Conservation (phyloP, 1,284 basidiomycete species). For the Trametes hirsuta region DNA sequence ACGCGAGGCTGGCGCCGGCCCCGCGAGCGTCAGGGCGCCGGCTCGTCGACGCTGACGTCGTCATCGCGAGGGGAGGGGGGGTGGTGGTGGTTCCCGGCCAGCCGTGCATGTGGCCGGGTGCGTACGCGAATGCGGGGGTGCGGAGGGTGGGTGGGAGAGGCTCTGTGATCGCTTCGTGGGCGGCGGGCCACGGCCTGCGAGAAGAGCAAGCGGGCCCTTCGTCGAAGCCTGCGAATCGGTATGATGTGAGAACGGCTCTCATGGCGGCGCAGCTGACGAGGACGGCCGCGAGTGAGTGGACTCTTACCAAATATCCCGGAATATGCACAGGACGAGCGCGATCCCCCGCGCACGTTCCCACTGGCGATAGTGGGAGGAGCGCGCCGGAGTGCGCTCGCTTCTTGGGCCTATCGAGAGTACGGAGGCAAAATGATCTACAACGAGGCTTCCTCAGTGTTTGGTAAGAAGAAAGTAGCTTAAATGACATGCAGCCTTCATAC, state of each 20-base stretch:
- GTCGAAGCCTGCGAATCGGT: slow-evolving; percentile 5
- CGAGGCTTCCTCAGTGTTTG: background rate
- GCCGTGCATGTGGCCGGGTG: background rate
- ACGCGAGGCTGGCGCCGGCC: background rate
- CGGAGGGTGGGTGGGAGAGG: slow-evolving; percentile 1
- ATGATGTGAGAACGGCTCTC: slow-evolving; percentile 14
- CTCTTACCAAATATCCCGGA: slow-evolving; percentile 11
- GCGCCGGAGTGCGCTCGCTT: background rate
- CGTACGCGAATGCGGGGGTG: background rate
- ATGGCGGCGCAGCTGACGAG: slow-evolving; percentile 7
- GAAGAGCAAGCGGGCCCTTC: background rate
- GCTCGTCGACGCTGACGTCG: background rate
- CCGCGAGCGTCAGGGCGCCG: background rate
- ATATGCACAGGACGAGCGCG: background rate
- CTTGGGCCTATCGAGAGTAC: background rate
- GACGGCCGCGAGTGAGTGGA: background rate
- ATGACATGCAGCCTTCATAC: background rate
- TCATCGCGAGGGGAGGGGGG: background rate
- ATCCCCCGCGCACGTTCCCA: slow-evolving; percentile 1
- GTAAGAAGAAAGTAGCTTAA: background rate
- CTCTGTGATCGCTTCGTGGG: background rate
- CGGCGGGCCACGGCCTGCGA: background rate
- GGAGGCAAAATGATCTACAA: background rate
- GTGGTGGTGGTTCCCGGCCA: no score
- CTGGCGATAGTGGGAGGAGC: background rate